Evolutionary conservation across 805 yeast species (phyloP), one percentile per base, ranked within the genome.

Genomic region (Lipomyces orientalis): DNA sequence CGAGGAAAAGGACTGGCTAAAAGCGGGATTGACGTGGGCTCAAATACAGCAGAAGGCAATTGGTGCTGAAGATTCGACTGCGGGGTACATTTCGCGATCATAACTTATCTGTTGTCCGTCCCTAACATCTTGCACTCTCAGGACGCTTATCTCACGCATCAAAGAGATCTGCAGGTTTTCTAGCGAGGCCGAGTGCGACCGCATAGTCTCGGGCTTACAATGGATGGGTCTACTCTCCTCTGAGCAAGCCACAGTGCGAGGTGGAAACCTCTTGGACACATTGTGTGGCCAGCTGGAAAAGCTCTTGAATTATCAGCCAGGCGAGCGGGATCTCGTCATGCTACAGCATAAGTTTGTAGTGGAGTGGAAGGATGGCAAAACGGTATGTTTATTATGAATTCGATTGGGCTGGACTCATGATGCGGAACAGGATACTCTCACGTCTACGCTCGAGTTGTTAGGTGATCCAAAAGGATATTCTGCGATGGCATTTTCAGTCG

Each of bases 301-400:
- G 75, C 85, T 90, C 84, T 91, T 94, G 97, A 98, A 93, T 84
- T 93, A 90, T 80, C 97, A 88, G 81, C 88, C 89, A 78, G 93
- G 91, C 73, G 99, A 94, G 85, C 90, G 97, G 80, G 99, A 94
- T 80, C 83, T 93, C 81, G 97, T 94, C 72, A 87, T 90, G 75
- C 86, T 94, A 78, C 99, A 94, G 85, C 98, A 94, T 86, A 93
- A 93, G 85, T 94, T 94, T 76, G 97, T 97, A 75, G 91, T 94
- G 74, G 95, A 90, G 82, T 91, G 97, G 93, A 93, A 93, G 66
- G 94, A 94, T 76, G 98, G 98, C 74, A 80, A 87, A 72, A 52
- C 34, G 34, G 55, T 52, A 52, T 8, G 55, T 52, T 25, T 52
- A 16, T 8, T 1, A n/a, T 86, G n/a, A 1, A 19, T 6, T 5